Conservation (phyloP, 257 asterid genomes). For the Handroanthus guayacan region DNA sequence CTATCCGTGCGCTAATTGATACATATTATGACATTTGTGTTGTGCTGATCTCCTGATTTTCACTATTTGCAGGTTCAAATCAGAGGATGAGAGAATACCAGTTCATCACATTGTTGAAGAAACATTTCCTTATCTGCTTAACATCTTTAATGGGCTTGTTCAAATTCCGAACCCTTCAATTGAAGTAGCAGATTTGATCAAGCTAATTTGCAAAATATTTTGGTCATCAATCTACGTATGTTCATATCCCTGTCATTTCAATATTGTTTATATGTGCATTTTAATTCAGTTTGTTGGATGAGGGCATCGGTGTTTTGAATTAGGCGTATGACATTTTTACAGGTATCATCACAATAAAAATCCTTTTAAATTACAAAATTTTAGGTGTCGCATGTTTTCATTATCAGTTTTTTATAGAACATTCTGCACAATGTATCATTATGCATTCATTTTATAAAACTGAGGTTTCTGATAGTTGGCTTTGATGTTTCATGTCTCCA, state of each 20-base stretch:
- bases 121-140: constrained; percentile 89
- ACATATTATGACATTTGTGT: constrained; percentile 1
- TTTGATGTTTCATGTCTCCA: neutral
- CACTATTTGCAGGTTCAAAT: constrained; percentile 79
- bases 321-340: constrained; percentile 15
- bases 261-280: neutral
- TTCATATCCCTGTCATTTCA: constrained; percentile 10
- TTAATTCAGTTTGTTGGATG: constrained; percentile 23
- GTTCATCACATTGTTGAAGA: constrained; percentile 87
- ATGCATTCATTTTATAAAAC: neutral
- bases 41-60: constrained; percentile 36
- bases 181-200: constrained; percentile 95
- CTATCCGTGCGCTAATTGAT: neutral
- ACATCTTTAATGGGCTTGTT: constrained; percentile 78
- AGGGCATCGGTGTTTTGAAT: constrained; percentile 4
- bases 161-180: constrained; percentile 79
- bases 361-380: constrained; percentile 3
- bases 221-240: constrained; percentile 98
- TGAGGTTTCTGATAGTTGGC: neutral
- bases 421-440: neutral
- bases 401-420: neutral
- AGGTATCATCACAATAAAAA: neutral
- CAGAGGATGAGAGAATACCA: constrained; percentile 95
- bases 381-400: constrained; percentile 3
- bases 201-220: constrained; percentile 95